These are phyloP conservation scores for Penicillium alfredii DNA, from an alignment of 495 filamentous ascomycete species.

Conservation along the genomic window DNA sequence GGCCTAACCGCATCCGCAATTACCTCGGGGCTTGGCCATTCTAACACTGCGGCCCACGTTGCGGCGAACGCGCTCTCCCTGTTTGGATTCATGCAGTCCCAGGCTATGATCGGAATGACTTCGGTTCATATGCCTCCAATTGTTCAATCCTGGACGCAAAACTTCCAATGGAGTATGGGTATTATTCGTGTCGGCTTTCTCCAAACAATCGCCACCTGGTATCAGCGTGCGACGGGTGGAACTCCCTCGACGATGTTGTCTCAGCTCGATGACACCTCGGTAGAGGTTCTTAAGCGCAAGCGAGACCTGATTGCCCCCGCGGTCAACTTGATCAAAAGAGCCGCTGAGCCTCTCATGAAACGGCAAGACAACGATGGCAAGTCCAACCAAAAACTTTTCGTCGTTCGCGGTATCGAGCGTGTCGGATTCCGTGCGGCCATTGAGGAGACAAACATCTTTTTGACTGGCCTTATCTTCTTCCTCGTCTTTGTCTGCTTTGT, in stretches of 20 bases:
- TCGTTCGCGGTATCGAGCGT: conserved; percentile 81
- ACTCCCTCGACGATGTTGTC: conserved; percentile 76
- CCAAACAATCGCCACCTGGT: conserved; percentile 88
- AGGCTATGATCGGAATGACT: conserved; percentile 90
- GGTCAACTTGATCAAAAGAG: conserved; percentile 40
- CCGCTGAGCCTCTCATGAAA: conserved; percentile 44
- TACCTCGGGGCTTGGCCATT: conserved; percentile 75
- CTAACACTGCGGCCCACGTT: conserved; percentile 95
- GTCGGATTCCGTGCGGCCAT: conserved; percentile 82
- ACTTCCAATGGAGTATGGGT: conserved; percentile 98
- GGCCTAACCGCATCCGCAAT: conserved; percentile 79
- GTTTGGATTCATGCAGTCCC: conserved; percentile 92
- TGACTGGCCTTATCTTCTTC: conserved; percentile 89
- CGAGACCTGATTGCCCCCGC: conserved; percentile 38
- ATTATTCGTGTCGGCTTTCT: conserved; percentile 86
- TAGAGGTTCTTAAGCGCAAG: conserved; percentile 71
- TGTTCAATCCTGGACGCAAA: conserved; percentile 91
- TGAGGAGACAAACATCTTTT: conserved; percentile 88
- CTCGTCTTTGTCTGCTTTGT: conserved; percentile 72
- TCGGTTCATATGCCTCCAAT: conserved; percentile 82
- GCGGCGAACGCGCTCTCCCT: conserved; percentile 89
- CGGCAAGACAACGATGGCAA: conserved; percentile 41
- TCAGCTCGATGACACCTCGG: conserved; percentile 66
- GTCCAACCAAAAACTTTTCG: conserved; percentile 51
- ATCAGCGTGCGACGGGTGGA: conserved; percentile 89